Evolutionary conservation across 2,329 filamentous ascomycete genomes (phyloP), one percentile per base, ranked within the genome.

Genomic region (Ophiostoma perfectum): DNA sequence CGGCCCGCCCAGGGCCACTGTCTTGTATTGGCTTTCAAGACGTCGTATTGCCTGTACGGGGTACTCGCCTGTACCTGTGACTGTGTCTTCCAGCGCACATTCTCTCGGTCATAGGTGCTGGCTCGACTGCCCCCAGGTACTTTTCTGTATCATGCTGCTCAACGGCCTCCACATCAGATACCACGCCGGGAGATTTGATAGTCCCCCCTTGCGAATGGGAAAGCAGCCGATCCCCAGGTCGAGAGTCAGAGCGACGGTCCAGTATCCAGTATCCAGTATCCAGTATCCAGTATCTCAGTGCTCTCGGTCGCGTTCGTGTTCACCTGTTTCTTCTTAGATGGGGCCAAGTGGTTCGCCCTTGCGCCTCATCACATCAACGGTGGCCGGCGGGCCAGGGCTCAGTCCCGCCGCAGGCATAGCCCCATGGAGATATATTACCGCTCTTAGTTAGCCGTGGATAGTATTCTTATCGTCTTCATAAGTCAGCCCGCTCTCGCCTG

Each of bases 171-270:
- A 70, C 70, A 67, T 41, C 47, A 67, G 42, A 65, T 69, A 67
- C 71, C 42, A 68, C 70, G 36, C 65, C 67, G 65, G 71, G 64
- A 67, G 64, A 66, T 71, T 68, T 70, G 68, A 70, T 68, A 67
- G 60, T 27, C 66, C 47, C 66, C 47, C 62, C 45, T 68, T 70
- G 68, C 68, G 68, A 70, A 72, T 68, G 69, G 67, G 67, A 68
- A 67, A 42, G 65, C 70, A 60, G 49, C 68, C 69, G 68, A 66
- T 68, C 70, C 70, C 71, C 68, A 71, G 70, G 67, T 27, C 49
- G 12, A 27, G 49, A 47, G 12, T 47, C 45, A 27, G 27, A 1
- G 27, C 27, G 27, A 27, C 27, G 27, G 27, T 27, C 27, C 27
- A 27, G 27, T 27, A 66, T 72, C 71, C 67, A 44, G 42, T 65